A percentile compares a stretch with the other conserved stretches of the same genome.
phyloP scores from a whole-genome alignment of 2,329 filamentous ascomycete genomes.

The Cladophialophora carrionii region DNA sequence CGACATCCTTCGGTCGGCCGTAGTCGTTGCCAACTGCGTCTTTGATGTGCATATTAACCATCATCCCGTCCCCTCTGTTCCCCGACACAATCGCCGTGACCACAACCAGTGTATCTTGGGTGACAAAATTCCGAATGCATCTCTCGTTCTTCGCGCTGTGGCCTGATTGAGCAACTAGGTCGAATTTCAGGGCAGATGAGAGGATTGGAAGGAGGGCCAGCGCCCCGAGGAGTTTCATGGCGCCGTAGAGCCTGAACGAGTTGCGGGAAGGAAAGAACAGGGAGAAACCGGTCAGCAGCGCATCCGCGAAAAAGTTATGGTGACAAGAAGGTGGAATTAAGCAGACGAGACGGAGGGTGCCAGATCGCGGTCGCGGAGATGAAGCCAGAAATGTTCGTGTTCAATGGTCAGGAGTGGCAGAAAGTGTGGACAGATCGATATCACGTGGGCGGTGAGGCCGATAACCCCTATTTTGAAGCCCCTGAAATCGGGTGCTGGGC shows the following conservation, averaged over 20 bases:
- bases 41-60: conserved; percentile 95
- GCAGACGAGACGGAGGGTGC: background rate
- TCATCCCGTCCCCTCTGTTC: conserved; percentile 86
- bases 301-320: conserved; percentile 6
- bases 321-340: background rate
- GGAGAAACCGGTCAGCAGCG: conserved; percentile 10
- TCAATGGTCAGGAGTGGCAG: conserved; percentile 29
- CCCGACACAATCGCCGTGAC: conserved; percentile 89
- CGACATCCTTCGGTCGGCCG: conserved; percentile 84
- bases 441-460: conserved; percentile 32
- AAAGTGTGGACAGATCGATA: conserved; percentile 19
- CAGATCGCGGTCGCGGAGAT: background rate
- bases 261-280: background rate
- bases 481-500: background rate
- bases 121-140: conserved; percentile 96
- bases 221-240: conserved; percentile 28
- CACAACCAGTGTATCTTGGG: conserved; percentile 88
- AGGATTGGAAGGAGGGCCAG: conserved; percentile 46
- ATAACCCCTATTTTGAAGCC: conserved; percentile 18
- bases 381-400: conserved; percentile 11
- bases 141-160: conserved; percentile 70
- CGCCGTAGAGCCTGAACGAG: conserved; percentile 15
- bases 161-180: conserved; percentile 71
- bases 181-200: conserved; percentile 82
- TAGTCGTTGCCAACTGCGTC: conserved; percentile 97